A percentile compares a stretch with the other conserved stretches of the same genome.
Conservation (phyloP, 2,329 filamentous ascomycete genomes). For the Rutstroemia sp. region DNA sequence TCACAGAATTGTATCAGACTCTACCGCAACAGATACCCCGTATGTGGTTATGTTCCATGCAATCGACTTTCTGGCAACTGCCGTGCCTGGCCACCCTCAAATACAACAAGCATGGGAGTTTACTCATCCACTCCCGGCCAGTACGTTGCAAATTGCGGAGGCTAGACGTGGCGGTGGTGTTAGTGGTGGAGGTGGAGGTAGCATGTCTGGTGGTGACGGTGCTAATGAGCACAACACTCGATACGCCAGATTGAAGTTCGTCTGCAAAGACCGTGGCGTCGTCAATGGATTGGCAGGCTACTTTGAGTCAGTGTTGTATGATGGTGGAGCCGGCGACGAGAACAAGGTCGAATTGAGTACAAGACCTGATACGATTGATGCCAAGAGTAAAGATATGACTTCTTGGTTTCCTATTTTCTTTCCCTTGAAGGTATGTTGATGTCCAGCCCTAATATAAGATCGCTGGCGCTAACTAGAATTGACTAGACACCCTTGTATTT, state of each 20-base stretch:
- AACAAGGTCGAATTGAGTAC: constrained; percentile 79
- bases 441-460: not conserved
- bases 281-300: constrained; percentile 90
- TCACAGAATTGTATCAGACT: constrained; percentile 51
- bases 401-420: constrained; percentile 99
- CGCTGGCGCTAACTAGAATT: constrained; percentile 14
- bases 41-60: constrained; percentile 93
- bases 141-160: constrained; percentile 47
- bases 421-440: constrained; percentile 68
- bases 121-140: constrained; percentile 60
- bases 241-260: constrained; percentile 71
- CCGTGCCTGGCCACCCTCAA: constrained; percentile 47
- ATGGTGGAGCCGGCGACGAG: constrained; percentile 36
- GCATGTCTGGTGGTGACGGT: constrained; percentile 67
- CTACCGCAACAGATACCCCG: constrained; percentile 76
- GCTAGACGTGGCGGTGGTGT: constrained; percentile 56
- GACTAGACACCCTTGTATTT: constrained; percentile 73
- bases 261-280: constrained; percentile 69
- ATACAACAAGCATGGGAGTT: constrained; percentile 79
- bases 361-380: constrained; percentile 83
- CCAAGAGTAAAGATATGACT: constrained; percentile 96
- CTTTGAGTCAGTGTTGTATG: constrained; percentile 93
- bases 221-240: constrained; percentile 88
- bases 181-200: constrained; percentile 60
- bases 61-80: constrained; percentile 73